These are phyloP conservation scores for Orbilia brochopaga DNA, from an alignment of 2,329 filamentous ascomycete species.

Conservation along the genomic window DNA sequence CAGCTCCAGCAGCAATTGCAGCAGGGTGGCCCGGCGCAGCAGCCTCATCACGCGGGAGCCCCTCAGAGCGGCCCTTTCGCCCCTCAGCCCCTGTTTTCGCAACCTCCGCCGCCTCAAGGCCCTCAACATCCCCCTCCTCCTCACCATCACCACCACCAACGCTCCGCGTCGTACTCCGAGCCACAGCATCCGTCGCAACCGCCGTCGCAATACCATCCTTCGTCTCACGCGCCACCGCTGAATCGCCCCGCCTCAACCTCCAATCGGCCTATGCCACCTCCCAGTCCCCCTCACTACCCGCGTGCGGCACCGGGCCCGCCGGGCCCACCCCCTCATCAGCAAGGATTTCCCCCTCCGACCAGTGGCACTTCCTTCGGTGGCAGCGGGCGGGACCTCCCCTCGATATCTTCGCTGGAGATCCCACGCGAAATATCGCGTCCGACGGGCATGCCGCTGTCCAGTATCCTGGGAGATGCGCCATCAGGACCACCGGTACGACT, in stretches of 20 bases:
- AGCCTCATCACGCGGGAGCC: slow-evolving; percentile 27
- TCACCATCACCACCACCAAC: slow-evolving; percentile 44
- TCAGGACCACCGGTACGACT: slow-evolving; percentile 32
- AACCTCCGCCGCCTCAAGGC: slow-evolving; percentile 14
- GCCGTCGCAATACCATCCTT: slow-evolving; percentile 31
- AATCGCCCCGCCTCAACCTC: slow-evolving; percentile 27
- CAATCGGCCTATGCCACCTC: slow-evolving; percentile 42
- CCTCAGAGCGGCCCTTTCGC: slow-evolving; percentile 41
- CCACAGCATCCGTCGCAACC: slow-evolving; percentile 24
- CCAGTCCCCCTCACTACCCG: slow-evolving; percentile 47
- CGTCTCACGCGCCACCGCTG: slow-evolving; percentile 31
- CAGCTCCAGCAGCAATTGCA: slow-evolving; percentile 50
- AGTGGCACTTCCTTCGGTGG: slow-evolving; percentile 28
- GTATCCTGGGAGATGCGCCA: slow-evolving; percentile 44
- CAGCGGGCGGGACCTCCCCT: slow-evolving; percentile 35
- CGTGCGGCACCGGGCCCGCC: slow-evolving; percentile 24
- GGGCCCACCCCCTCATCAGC: slow-evolving; percentile 22
- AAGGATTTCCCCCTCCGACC: slow-evolving; percentile 39
- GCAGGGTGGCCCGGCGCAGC: slow-evolving; percentile 17
- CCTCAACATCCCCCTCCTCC: slow-evolving; percentile 16
- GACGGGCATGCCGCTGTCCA: slow-evolving; percentile 46
- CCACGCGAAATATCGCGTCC: slow-evolving; percentile 37
- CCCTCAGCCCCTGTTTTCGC: slow-evolving; percentile 48
- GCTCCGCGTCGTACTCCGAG: slow-evolving; percentile 40
- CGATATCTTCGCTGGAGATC: slow-evolving; percentile 43